A percentile compares a stretch with the other conserved stretches of the same genome.
Evolutionary conservation across 2,329 filamentous ascomycete genomes (phyloP).

Genomic region (Ambrosiella xylebori): DNA sequence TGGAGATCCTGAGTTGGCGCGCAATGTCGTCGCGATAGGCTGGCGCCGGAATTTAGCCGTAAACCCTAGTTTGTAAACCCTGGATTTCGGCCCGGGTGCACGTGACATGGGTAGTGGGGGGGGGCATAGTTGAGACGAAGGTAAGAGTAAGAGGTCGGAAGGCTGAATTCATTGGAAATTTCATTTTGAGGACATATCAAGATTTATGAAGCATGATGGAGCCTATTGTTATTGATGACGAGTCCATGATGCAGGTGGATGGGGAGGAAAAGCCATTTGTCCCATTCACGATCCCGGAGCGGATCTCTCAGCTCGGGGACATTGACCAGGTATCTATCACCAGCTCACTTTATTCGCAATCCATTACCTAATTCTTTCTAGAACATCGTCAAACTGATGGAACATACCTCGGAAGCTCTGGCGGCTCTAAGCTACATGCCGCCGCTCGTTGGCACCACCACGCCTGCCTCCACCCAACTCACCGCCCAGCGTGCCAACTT

Average conservation of each 20-base stretch:
- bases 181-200: background rate
- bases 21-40: conserved; percentile 4
- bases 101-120: background rate
- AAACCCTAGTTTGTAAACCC: background rate
- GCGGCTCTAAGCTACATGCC: conserved; percentile 24
- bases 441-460: background rate
- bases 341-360: conserved; percentile 5
- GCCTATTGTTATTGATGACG: background rate
- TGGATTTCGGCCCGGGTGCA: background rate
- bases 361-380: background rate
- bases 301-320: conserved; percentile 61
- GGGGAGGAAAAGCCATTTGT: background rate
- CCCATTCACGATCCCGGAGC: conserved; percentile 57
- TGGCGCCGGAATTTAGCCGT: conserved; percentile 4
- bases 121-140: background rate
- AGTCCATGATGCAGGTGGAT: conserved; percentile 1
- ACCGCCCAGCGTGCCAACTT: conserved; percentile 37
- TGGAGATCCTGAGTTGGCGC: background rate
- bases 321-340: conserved; percentile 45
- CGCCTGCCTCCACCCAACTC: conserved; percentile 16
- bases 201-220: conserved; percentile 1
- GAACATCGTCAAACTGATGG: conserved; percentile 23
- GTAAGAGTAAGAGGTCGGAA: background rate
- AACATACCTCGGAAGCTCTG: conserved; percentile 30
- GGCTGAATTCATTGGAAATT: background rate